Evolutionary conservation across 257 asterid genomes (phyloP).

Genomic region (Nicotiana paniculata): DNA sequence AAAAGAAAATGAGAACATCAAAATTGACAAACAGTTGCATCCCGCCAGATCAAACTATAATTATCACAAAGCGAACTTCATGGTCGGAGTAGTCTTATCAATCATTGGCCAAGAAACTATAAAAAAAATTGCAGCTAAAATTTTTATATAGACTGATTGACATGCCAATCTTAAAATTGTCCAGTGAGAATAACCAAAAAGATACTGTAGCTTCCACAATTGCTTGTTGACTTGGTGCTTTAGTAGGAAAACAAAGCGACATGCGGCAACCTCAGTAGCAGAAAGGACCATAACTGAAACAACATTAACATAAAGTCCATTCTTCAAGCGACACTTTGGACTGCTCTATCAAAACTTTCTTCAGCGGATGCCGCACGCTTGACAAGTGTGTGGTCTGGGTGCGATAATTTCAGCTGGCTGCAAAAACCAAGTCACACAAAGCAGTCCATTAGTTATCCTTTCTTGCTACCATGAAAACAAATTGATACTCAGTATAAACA

Average conservation of each 20-base stretch:
- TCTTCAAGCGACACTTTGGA: conserved; percentile 68
- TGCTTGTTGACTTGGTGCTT: not conserved
- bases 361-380: conserved; percentile 60
- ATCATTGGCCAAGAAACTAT: not conserved
- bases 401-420: conserved; percentile 85
- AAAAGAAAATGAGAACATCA: too few relatives aligned
- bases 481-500: not conserved
- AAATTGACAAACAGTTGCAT: too few relatives aligned
- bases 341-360: conserved; percentile 71
- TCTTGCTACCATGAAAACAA: not conserved
- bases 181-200: not conserved
- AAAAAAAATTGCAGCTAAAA: not conserved
- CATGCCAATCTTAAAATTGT: not conserved
- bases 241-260: not conserved
- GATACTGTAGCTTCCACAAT: not conserved
- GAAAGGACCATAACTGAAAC: not conserved
- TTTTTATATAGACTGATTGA: not conserved
- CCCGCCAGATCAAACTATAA: conserved; percentile 6
- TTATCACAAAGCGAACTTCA: conserved; percentile 65
- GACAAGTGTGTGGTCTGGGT: conserved; percentile 73
- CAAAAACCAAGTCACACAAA: conserved; percentile 11
- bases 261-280: not conserved
- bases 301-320: not conserved
- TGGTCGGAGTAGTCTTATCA: conserved; percentile 19
- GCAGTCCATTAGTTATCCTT: not conserved